These are phyloP conservation scores for Inonotus obliquus DNA, from an alignment of 1,284 basidiomycete species.

Conservation along the genomic window DNA sequence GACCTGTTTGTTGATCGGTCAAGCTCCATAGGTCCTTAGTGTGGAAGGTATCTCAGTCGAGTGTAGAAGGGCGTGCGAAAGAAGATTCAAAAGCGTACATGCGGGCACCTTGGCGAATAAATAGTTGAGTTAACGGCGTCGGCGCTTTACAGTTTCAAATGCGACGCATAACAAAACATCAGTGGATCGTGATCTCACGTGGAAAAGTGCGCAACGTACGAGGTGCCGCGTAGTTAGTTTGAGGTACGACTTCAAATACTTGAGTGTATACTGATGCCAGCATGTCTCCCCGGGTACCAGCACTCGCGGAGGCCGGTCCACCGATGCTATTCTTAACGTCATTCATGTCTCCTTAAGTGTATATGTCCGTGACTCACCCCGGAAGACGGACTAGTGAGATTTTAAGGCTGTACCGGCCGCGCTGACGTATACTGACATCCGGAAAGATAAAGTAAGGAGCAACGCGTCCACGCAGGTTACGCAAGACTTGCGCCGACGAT, in stretches of 20 bases:
- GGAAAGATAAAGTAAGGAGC: conserved; percentile 87
- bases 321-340: conserved; percentile 6
- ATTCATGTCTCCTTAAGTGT: not conserved
- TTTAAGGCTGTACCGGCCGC: conserved; percentile 72
- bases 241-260: conserved; percentile 72
- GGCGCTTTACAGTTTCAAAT: conserved; percentile 25
- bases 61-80: conserved; percentile 11
- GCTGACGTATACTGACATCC: conserved; percentile 78
- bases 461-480: conserved; percentile 70
- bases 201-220: conserved; percentile 45
- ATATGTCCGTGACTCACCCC: conserved; percentile 49
- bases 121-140: conserved; percentile 52
- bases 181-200: not conserved
- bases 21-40: conserved; percentile 19
- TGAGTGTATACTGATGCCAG: conserved; percentile 68
- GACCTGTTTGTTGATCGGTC: not conserved
- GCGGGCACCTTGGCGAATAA: conserved; percentile 73
- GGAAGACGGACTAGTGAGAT: conserved; percentile 73
- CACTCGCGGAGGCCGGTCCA: conserved; percentile 6
- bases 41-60: conserved; percentile 17
- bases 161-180: not conserved
- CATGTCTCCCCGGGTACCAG: conserved; percentile 46
- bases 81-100: conserved; percentile 53
- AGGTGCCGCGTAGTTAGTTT: conserved; percentile 71
- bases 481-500: conserved; percentile 71